Conservation (phyloP, 805 yeast species). For the Cyberlindnera bimundalis region DNA sequence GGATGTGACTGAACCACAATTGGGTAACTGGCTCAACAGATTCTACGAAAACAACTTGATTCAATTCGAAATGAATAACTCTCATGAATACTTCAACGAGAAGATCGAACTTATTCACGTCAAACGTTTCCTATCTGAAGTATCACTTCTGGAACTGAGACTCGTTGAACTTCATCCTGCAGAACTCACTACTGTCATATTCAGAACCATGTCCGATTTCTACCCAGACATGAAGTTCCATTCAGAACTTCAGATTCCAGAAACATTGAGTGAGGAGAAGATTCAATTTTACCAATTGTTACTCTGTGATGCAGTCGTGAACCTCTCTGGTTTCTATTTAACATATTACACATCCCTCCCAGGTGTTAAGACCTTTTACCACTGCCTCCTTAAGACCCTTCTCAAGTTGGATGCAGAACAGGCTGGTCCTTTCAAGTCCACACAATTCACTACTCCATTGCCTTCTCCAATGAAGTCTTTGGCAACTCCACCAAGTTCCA, state of each 20-base stretch:
- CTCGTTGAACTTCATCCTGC: slow-evolving; percentile 38
- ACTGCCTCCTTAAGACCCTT: slow-evolving; percentile 12
- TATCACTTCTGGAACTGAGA: slow-evolving; percentile 44
- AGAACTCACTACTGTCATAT: slow-evolving; percentile 24
- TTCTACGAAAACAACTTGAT: slow-evolving; percentile 42
- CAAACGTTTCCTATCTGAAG: slow-evolving; percentile 48
- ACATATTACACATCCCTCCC: slow-evolving; percentile 13
- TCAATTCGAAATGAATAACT: slow-evolving; percentile 33
- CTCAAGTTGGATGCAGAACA: slow-evolving; percentile 13
- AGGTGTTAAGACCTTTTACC: slow-evolving; percentile 20
- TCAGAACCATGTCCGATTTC: slow-evolving; percentile 17
- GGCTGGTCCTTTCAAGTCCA: slow-evolving; percentile 9
- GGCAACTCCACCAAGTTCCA: slow-evolving; percentile 28
- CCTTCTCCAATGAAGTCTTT: slow-evolving; percentile 16
- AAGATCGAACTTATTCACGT: slow-evolving; percentile 41
- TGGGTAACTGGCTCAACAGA: slow-evolving; percentile 44
- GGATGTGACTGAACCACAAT: slow-evolving; percentile 65
- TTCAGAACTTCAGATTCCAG: slow-evolving; percentile 18
- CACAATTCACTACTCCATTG: slow-evolving; percentile 14
- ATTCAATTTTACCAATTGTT: slow-evolving; percentile 13
- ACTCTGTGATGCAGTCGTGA: slow-evolving; percentile 12
- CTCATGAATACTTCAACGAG: slow-evolving; percentile 16
- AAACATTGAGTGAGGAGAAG: slow-evolving; percentile 5
- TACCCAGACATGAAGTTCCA: slow-evolving; percentile 10
- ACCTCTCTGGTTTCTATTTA: slow-evolving; percentile 12